phyloP scores from a whole-genome alignment of 2,329 filamentous ascomycete genomes.

The Colletotrichum horii region DNA sequence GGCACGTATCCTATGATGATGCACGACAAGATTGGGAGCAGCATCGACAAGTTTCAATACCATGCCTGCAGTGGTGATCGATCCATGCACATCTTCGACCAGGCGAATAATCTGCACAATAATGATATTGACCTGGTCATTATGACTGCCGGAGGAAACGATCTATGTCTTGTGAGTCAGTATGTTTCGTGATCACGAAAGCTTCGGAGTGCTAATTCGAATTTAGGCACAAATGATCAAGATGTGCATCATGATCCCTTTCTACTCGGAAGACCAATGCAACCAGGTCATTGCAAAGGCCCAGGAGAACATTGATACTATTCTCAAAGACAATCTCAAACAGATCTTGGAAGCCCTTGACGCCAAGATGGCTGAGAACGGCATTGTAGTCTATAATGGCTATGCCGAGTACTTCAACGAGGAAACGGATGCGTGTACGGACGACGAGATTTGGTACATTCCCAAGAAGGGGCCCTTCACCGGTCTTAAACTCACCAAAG shows the following conservation, averaged over 20 bases:
- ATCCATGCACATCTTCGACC: neutral
- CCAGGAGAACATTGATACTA: conserved; percentile 28
- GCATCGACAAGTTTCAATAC: neutral
- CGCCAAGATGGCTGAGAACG: conserved; percentile 31
- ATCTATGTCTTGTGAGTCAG: neutral
- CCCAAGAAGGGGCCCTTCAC: neutral
- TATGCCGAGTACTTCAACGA: conserved; percentile 39
- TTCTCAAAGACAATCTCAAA: conserved; percentile 32
- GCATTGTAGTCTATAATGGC: conserved; percentile 32
- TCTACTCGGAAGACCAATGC: conserved; percentile 21
- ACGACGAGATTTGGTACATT: conserved; percentile 7
- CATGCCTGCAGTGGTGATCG: neutral
- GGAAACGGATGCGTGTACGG: conserved; percentile 22
- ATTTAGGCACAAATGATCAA: conserved; percentile 11
- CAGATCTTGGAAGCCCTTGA: conserved; percentile 11
- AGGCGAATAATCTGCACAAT: neutral
- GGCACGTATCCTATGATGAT: neutral
- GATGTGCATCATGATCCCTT: conserved; percentile 26
- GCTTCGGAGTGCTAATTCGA: neutral
- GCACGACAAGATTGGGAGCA: neutral
- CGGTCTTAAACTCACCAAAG: conserved; percentile 28
- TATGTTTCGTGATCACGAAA: neutral
- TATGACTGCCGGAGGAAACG: neutral
- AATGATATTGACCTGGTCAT: neutral
- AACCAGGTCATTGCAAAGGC: conserved; percentile 27